Evolutionary conservation across 495 filamentous ascomycete species (phyloP).

Genomic region (Neurospora sp.): DNA sequence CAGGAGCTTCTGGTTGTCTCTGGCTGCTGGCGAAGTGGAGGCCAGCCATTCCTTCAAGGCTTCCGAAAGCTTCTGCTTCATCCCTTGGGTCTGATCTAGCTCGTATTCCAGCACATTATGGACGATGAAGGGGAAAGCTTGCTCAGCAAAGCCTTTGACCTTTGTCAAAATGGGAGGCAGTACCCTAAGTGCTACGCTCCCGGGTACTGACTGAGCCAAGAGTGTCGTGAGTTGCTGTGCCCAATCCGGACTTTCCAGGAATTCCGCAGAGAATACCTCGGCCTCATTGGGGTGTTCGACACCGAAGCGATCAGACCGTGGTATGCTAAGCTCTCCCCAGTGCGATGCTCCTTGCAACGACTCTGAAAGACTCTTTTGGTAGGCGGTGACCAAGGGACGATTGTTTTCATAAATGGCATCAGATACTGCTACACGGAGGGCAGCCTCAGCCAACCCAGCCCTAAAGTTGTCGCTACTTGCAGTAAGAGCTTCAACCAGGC

Average conservation of each 20-base stretch:
- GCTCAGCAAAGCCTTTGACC: conserved; percentile 57
- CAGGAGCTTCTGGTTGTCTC: conserved; percentile 47
- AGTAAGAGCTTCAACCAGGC: conserved; percentile 57
- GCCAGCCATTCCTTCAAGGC: conserved; percentile 42
- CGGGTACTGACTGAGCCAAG: conserved; percentile 47
- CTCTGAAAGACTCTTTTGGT: conserved; percentile 33
- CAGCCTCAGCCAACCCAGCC: conserved; percentile 67
- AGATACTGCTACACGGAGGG: conserved; percentile 60
- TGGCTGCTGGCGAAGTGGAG: conserved; percentile 26
- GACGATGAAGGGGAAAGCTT: conserved; percentile 66
- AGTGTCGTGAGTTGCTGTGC: conserved; percentile 50
- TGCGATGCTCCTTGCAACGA: conserved; percentile 34
- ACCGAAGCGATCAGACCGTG: conserved; percentile 31
- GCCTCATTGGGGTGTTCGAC: conserved; percentile 12
- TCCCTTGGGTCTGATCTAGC: conserved; percentile 34
- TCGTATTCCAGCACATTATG: conserved; percentile 62
- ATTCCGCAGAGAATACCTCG: conserved; percentile 22
- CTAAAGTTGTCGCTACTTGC: conserved; percentile 50
- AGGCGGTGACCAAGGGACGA: conserved; percentile 37
- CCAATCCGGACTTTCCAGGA: conserved; percentile 44
- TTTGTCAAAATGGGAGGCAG: conserved; percentile 51
- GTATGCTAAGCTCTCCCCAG: conserved; percentile 38
- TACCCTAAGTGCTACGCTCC: conserved; percentile 57
- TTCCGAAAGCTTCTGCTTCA: conserved; percentile 39
- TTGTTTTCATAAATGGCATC: conserved; percentile 35